phyloP scores from a whole-genome alignment of 345 rosid species.

The Syzygium grande region DNA sequence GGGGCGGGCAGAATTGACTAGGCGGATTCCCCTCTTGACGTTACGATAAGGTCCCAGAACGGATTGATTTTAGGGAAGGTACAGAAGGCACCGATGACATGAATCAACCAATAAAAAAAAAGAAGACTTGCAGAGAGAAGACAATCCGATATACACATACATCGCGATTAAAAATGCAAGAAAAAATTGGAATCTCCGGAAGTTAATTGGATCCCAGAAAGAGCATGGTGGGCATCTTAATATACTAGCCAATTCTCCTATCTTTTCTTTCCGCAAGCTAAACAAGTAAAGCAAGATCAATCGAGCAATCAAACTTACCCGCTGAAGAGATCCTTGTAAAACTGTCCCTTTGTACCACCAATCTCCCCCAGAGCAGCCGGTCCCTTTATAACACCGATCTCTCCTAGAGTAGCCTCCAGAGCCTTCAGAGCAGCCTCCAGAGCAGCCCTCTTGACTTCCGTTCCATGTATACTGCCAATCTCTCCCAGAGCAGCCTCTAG shows the following conservation, averaged over 20 bases:
- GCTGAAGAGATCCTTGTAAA: not conserved
- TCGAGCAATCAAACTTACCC: not conserved
- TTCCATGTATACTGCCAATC: too few species aligned
- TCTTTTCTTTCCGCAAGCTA: not conserved
- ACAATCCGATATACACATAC: fast-evolving
- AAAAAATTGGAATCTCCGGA: not conserved
- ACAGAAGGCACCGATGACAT: not conserved
- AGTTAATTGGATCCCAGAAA: not conserved
- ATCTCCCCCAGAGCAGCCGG: not conserved
- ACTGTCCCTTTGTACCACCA: not conserved
- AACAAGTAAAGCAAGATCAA: not conserved
- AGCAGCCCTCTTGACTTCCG: not conserved
- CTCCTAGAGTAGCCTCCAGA: not conserved
- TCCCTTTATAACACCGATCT: not conserved
- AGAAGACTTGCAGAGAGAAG: not conserved
- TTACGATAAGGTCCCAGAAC: not conserved
- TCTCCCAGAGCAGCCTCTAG: not conserved
- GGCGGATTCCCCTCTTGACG: not conserved
- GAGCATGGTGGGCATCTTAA: not conserved
- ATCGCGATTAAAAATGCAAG: not conserved
- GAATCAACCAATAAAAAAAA: not conserved
- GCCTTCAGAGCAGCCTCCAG: too few species aligned
- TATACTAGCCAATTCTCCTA: not conserved
- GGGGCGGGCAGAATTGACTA: not conserved
- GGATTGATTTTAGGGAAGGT: not conserved